Evolutionary conservation across 805 yeast species (phyloP).

Genomic region (Candida coquimbonensis): DNA sequence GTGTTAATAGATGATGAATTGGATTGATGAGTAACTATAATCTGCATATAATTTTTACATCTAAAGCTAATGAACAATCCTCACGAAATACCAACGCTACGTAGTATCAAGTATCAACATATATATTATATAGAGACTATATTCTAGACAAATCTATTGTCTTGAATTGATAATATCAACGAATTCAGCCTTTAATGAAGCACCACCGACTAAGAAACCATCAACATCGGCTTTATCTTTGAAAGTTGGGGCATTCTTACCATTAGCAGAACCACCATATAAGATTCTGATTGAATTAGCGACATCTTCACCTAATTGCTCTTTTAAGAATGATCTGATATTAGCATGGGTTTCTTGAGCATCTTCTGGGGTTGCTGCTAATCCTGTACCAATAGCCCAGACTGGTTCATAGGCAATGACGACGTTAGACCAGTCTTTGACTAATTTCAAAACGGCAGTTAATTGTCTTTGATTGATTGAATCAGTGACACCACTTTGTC

Average conservation of each 20-base stretch:
- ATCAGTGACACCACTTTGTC: constrained; percentile 81
- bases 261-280: constrained; percentile 98
- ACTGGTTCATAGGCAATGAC: constrained; percentile 99
- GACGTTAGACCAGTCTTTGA: constrained; percentile 83
- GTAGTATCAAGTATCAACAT: too few species aligned
- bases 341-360: constrained; percentile 92
- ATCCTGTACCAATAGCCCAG: constrained; percentile 99
- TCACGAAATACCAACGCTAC: too few species aligned
- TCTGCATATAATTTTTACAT: background rate
- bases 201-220: constrained; percentile 99
- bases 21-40: background rate
- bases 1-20: background rate
- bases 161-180: constrained; percentile 91
- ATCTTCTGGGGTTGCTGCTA: constrained; percentile 97
- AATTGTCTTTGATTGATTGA: constrained; percentile 85
- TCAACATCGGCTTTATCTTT: constrained; percentile 91
- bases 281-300: constrained; percentile 82
- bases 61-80: background rate
- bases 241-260: constrained; percentile 84
- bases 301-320: constrained; percentile 68
- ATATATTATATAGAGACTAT: too few species aligned
- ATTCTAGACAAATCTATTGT: constrained; percentile 35
- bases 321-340: constrained; percentile 77
- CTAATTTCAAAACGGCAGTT: constrained; percentile 75
- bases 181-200: constrained; percentile 97